A percentile compares a stretch with the other conserved stretches of the same genome.
Evolutionary conservation across 139 green algal species (phyloP).

Genomic region (Auxenochlorella protothecoides): DNA sequence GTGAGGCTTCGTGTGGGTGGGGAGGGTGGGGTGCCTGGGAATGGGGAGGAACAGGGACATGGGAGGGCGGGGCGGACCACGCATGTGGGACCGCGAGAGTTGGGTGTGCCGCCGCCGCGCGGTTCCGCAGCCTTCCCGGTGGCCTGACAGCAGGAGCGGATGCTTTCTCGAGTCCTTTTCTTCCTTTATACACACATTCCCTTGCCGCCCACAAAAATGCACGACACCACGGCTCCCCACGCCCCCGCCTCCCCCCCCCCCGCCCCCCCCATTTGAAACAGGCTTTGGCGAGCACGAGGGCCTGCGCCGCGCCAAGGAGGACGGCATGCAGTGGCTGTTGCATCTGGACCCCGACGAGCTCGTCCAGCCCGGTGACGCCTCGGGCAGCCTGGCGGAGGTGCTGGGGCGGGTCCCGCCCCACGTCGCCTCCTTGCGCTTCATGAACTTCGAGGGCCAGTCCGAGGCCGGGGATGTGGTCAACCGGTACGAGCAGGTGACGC

Average conservation of each 20-base stretch:
- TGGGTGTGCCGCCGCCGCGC: too few species aligned
- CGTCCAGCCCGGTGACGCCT: conserved; percentile 14
- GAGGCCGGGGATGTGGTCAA: conserved; percentile 35
- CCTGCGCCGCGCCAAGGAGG: conserved; percentile 15
- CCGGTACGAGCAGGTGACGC: conserved; percentile 40
- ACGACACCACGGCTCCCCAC: too few species aligned
- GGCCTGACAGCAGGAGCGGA: too few species aligned
- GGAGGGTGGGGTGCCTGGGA: neutral
- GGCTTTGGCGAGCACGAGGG: conserved; percentile 13
- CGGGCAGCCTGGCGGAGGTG: conserved; percentile 10
- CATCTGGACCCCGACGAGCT: conserved; percentile 51
- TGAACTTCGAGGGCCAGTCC: conserved; percentile 44
- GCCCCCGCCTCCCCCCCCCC: too few species aligned
- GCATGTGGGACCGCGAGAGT: too few species aligned
- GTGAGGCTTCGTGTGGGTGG: neutral
- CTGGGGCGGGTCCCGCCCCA: conserved; percentile 8
- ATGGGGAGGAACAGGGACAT: neutral
- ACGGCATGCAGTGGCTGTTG: conserved; percentile 35
- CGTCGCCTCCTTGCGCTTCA: conserved; percentile 28
- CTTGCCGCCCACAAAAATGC: too few species aligned
- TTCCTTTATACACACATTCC: too few species aligned
- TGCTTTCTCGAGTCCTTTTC: too few species aligned
- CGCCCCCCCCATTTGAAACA: neutral
- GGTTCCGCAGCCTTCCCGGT: too few species aligned
- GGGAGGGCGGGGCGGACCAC: neutral